These are phyloP conservation scores for Suhomyces tanzawaensis DNA, from an alignment of 805 yeast genomes.

Conservation along the genomic window DNA sequence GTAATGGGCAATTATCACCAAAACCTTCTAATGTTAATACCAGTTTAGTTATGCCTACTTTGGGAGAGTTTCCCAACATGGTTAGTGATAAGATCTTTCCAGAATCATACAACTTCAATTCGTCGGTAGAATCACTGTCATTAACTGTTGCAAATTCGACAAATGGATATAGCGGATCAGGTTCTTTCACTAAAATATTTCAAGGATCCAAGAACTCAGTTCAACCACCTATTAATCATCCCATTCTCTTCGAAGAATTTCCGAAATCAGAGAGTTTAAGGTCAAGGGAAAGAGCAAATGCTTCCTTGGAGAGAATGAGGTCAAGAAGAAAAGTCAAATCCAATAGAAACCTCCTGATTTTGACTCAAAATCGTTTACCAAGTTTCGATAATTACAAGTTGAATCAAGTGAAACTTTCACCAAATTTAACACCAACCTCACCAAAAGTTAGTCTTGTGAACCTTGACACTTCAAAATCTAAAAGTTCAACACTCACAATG, in stretches of 20 bases:
- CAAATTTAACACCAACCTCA: slow-evolving; percentile 21
- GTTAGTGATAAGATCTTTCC: slow-evolving; percentile 29
- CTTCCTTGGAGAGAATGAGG: slow-evolving; percentile 59
- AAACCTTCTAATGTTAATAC: slow-evolving; percentile 10
- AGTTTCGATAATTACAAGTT: slow-evolving; percentile 18
- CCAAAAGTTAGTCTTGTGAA: slow-evolving; percentile 13
- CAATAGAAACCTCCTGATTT: slow-evolving; percentile 24
- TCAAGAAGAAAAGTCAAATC: slow-evolving; percentile 54
- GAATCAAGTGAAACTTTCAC: slow-evolving; percentile 9
- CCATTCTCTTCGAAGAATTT: slow-evolving; percentile 22
- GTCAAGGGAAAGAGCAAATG: slow-evolving; percentile 63
- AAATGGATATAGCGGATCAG: not conserved
- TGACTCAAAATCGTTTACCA: slow-evolving; percentile 22
- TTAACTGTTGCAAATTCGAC: not conserved
- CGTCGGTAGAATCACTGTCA: not conserved
- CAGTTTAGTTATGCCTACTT: slow-evolving; percentile 36
- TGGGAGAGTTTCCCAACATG: slow-evolving; percentile 43
- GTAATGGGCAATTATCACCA: slow-evolving; percentile 8
- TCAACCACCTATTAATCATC: not conserved
- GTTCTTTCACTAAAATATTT: slow-evolving; percentile 4
- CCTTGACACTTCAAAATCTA: not conserved
- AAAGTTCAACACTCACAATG: not conserved
- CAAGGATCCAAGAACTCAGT: slow-evolving; percentile 1
- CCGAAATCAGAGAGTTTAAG: slow-evolving; percentile 32
- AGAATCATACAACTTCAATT: slow-evolving; percentile 6